Evolutionary conservation across 345 rosid genomes (phyloP).

Genomic region (Eutrema yunnanense): DNA sequence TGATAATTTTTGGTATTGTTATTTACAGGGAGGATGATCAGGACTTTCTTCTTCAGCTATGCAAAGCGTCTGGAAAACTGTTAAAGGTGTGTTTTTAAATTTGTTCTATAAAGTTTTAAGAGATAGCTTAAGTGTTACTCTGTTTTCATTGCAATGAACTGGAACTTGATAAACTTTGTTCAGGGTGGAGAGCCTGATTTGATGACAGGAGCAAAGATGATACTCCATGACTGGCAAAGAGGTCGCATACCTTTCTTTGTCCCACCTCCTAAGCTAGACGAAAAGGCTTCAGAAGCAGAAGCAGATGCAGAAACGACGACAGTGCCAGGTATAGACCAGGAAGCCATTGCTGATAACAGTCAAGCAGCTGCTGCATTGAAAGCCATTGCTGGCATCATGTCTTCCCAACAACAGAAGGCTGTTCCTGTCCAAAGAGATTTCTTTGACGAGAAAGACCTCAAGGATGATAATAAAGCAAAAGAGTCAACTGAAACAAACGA

Average conservation of each 20-base stretch:
- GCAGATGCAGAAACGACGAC: constrained; percentile 34
- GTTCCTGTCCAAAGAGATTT: constrained; percentile 85
- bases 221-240: constrained; percentile 97
- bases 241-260: constrained; percentile 89
- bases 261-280: constrained; percentile 58
- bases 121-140: neutral
- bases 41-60: constrained; percentile 79
- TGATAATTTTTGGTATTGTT: neutral
- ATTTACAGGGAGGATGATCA: constrained; percentile 71
- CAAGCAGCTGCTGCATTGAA: constrained; percentile 61
- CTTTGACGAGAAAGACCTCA: constrained; percentile 51
- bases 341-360: constrained; percentile 39
- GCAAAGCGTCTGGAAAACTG: constrained; percentile 72
- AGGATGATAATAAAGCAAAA: constrained; percentile 23
- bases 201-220: constrained; percentile 84
- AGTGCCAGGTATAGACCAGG: constrained; percentile 39
- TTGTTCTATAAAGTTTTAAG: neutral
- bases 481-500: constrained; percentile 1
- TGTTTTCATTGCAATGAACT: neutral
- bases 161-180: neutral
- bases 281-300: constrained; percentile 29
- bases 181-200: constrained; percentile 95
- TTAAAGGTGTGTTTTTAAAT: constrained; percentile 50
- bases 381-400: constrained; percentile 69
- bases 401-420: constrained; percentile 61